phyloP scores from a whole-genome alignment of 139 green algal species.

The Pycnococcus provasolii region DNA sequence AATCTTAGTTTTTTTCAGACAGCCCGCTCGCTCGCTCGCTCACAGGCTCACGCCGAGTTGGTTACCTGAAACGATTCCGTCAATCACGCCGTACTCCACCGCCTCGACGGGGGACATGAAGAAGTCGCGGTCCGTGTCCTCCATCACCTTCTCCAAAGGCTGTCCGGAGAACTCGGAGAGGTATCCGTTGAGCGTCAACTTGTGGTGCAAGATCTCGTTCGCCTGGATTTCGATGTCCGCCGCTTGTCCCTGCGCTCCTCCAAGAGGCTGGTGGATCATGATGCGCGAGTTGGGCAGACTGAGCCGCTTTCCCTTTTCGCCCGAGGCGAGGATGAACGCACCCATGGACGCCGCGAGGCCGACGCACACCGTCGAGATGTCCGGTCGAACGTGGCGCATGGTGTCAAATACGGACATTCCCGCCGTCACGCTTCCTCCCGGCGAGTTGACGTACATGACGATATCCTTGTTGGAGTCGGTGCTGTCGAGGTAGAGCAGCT shows the following conservation, averaged over 20 bases:
- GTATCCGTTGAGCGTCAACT: constrained; percentile 96
- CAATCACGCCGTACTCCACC: constrained; percentile 93
- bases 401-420: constrained; percentile 99
- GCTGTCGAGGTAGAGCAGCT: constrained; percentile 92
- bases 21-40: too few relatives aligned
- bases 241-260: constrained; percentile 89
- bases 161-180: constrained; percentile 93
- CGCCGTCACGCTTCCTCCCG: constrained; percentile 63
- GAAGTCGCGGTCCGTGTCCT: constrained; percentile 95
- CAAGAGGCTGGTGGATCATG: constrained; percentile 99
- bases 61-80: constrained; percentile 52
- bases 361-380: constrained; percentile 94
- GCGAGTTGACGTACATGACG: constrained; percentile 96
- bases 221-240: constrained; percentile 98
- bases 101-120: constrained; percentile 95
- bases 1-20: too few relatives aligned
- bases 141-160: constrained; percentile 12
- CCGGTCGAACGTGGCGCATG: constrained; percentile 91
- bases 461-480: constrained; percentile 68
- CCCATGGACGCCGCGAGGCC: constrained; percentile 81
- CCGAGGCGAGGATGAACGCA: constrained; percentile 88
- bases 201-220: constrained; percentile 99
- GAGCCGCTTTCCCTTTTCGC: constrained; percentile 93
- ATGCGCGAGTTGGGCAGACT: constrained; percentile 93
- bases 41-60: too few relatives aligned